Conservation (phyloP, 1,284 basidiomycete genomes). For the Caloboletus inedulis region DNA sequence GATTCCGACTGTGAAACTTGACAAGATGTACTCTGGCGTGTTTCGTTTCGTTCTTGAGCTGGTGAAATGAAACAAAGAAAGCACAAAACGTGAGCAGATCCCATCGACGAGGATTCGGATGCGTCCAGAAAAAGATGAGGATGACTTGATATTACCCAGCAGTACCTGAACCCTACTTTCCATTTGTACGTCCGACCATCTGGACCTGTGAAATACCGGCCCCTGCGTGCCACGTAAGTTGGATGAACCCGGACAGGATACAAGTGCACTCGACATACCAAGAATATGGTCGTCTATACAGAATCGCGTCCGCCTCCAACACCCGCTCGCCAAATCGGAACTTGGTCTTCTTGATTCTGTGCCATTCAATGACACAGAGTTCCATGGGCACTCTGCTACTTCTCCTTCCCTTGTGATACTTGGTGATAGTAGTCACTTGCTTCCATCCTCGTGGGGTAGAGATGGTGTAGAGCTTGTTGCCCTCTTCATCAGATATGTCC, state of each 20-base stretch:
- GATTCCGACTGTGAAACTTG: constrained; percentile 24
- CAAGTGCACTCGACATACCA: constrained; percentile 8
- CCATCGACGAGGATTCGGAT: not conserved
- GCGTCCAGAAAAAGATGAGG: not conserved
- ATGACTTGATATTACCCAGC: constrained; percentile 13
- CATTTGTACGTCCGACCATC: constrained; percentile 27
- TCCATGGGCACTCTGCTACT: not conserved
- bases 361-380: constrained; percentile 24
- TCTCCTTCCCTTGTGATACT: constrained; percentile 4
- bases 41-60: constrained; percentile 22
- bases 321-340: constrained; percentile 13
- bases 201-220: constrained; percentile 22
- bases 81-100: not conserved
- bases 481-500: constrained; percentile 15
- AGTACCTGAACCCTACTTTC: constrained; percentile 23
- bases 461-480: constrained; percentile 18
- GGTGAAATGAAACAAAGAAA: not conserved
- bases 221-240: constrained; percentile 7
- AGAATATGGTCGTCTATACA: constrained; percentile 16
- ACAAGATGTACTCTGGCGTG: constrained; percentile 20
- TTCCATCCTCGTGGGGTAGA: constrained; percentile 18
- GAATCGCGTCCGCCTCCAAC: constrained; percentile 9
- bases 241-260: not conserved
- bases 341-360: constrained; percentile 12
- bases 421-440: constrained; percentile 21